A percentile compares a stretch with the other conserved stretches of the same genome.
Evolutionary conservation across 1,284 basidiomycete genomes (phyloP).

Genomic region (Afroboletus lepidellus): DNA sequence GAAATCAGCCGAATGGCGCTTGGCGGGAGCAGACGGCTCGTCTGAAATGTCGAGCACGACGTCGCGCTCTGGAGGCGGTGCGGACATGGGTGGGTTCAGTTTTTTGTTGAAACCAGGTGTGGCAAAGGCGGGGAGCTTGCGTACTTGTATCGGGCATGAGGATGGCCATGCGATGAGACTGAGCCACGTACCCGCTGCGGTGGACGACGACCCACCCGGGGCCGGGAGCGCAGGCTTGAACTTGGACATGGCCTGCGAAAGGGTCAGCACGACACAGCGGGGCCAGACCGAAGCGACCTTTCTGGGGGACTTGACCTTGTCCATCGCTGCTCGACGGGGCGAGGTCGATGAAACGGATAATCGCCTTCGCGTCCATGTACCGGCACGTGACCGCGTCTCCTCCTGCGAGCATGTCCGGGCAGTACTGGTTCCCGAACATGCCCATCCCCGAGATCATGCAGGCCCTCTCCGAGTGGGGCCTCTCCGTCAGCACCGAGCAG

Average conservation of each 20-base stretch:
- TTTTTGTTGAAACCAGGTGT: constrained; percentile 42
- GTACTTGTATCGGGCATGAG: too few species aligned
- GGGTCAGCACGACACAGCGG: too few species aligned
- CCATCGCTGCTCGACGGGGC: constrained; percentile 4
- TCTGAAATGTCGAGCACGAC: constrained; percentile 39
- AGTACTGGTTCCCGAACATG: constrained; percentile 67
- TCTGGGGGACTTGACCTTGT: neutral
- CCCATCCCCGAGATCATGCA: constrained; percentile 58
- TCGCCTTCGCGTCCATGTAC: constrained; percentile 9
- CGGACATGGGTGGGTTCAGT: constrained; percentile 12
- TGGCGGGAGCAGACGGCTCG: constrained; percentile 33
- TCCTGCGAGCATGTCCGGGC: constrained; percentile 25
- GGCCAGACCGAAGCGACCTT: constrained; percentile 14
- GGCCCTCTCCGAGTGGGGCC: constrained; percentile 63
- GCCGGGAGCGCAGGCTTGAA: constrained; percentile 37
- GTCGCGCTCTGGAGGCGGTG: too few species aligned
- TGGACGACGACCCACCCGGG: neutral
- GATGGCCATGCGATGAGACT: neutral
- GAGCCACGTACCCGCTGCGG: constrained; percentile 17
- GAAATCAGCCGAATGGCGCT: constrained; percentile 46
- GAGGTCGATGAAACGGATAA: constrained; percentile 16
- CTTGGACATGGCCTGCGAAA: constrained; percentile 34
- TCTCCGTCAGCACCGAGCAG: constrained; percentile 66
- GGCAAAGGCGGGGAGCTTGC: constrained; percentile 43
- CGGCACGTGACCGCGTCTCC: constrained; percentile 26